Conservation (phyloP, 306 rosid genomes). For the Amphicarpaea edgeworthii region DNA sequence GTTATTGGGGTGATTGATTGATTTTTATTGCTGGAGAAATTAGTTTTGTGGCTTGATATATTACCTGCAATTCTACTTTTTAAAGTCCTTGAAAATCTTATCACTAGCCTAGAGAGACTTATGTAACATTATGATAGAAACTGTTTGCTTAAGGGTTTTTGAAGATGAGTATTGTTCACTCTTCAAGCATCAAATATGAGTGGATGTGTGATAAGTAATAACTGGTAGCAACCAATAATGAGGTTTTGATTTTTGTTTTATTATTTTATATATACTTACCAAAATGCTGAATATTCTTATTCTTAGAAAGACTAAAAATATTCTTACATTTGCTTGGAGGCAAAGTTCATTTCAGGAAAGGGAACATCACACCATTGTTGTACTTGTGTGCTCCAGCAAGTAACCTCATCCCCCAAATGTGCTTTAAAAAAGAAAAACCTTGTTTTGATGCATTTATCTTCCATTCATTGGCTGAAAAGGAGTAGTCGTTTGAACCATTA, state of each 20-base stretch:
- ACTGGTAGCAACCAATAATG: neutral
- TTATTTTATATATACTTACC: neutral
- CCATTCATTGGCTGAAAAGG: conserved; percentile 14
- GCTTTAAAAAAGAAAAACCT: neutral
- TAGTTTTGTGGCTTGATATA: conserved; percentile 24
- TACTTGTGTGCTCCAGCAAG: conserved; percentile 6
- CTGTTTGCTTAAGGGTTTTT: neutral
- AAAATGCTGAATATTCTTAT: conserved; percentile 28
- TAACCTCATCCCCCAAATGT: conserved; percentile 13
- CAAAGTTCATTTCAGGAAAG: neutral
- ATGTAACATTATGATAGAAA: neutral
- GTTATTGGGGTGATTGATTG: conserved; percentile 14
- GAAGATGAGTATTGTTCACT: neutral
- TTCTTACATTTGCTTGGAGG: conserved; percentile 16
- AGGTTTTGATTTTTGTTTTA: neutral
- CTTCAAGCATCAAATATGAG: neutral
- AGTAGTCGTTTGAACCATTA: neutral
- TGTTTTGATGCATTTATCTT: conserved; percentile 3
- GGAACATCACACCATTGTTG: neutral
- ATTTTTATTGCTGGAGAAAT: neutral
- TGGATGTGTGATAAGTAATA: neutral
- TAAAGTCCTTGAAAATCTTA: conserved; percentile 4
- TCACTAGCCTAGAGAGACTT: neutral
- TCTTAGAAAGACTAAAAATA: neutral
- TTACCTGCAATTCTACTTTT: neutral